Conservation (phyloP, 257 asterid genomes). For the Nicotiana noctiflora region DNA sequence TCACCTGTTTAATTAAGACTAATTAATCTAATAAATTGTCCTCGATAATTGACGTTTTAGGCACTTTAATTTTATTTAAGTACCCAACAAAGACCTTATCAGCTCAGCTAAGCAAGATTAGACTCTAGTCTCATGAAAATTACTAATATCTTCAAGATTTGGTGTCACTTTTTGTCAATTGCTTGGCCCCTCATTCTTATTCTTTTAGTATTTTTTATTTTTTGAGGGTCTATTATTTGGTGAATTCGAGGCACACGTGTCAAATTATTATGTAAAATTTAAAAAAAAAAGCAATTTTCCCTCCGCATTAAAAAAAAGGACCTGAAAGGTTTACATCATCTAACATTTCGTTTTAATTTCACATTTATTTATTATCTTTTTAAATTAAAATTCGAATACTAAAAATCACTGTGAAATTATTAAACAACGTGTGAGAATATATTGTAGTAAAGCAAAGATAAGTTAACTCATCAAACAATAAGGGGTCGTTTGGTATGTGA, state of each 20-base stretch:
- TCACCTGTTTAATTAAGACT: neutral
- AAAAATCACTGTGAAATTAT: too few relatives aligned
- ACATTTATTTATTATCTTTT: neutral
- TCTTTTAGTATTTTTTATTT: neutral
- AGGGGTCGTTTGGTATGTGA: too few relatives aligned
- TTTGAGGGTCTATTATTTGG: neutral
- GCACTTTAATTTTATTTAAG: neutral
- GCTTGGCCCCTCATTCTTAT: too few relatives aligned
- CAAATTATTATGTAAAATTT: neutral
- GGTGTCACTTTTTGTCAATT: neutral
- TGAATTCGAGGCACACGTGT: neutral
- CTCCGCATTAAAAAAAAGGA: neutral
- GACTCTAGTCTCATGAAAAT: neutral
- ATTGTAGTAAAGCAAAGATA: neutral
- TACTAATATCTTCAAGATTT: neutral
- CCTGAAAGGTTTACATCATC: neutral
- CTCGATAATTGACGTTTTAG: neutral
- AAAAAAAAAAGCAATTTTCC: too few relatives aligned
- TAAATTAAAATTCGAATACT: neutral
- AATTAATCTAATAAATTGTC: neutral
- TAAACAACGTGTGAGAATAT: too few relatives aligned
- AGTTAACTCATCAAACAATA: neutral
- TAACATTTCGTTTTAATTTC: neutral
- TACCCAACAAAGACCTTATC: neutral
- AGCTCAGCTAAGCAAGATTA: neutral